Evolutionary conservation across 2,329 filamentous ascomycete genomes (phyloP), one percentile per base, ranked within the genome.

Genomic region (Botrytis porri): DNA sequence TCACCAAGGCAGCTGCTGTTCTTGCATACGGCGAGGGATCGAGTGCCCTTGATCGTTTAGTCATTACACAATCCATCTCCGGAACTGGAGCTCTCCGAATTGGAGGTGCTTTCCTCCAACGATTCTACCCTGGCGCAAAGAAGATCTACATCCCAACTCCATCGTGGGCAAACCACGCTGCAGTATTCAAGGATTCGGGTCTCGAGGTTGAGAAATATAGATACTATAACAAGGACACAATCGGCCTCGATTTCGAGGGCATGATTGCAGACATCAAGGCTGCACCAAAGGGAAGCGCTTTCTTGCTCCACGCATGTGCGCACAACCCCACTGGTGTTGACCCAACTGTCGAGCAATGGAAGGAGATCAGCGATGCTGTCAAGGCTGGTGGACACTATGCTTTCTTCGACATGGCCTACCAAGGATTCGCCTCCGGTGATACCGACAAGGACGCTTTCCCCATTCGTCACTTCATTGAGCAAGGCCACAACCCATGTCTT

Each of bases 381-480:
- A 97, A 97, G 89, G 88, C 90, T 82, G 90, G 92, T 83, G 90
- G 88, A 69, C 95, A 98, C 88, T 97, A 92, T 83, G 91, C 94
- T 80, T 98, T 99, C 89, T 99, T 98, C 86, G 95, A 98, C 84
- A 98, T 98, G 95, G 95, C 95, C 77, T 99, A 99, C 88, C 95
- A 99, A 86, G 95, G 95, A 80, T 98, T 99, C 81, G 95, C 95
- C 79, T 96, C 92, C 77, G 95, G 95, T 78, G 89, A 97, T 85
- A 96, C 93, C 77, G 89, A 97, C 87, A 91, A 91, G 84, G 95
- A 99, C 82, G 96, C 96, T 76, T 98, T 95, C 82, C 93, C 96
- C 75, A 88, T 98, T 78, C 91, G 96, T 78, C 88, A 98, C 88
- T 99, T 99, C 83, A 90, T 98, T 82, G 88, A 94, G 85, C 87